Evolutionary conservation across 805 yeast genomes (phyloP), one percentile per base, ranked within the genome.

Genomic region (Pichia californica): DNA sequence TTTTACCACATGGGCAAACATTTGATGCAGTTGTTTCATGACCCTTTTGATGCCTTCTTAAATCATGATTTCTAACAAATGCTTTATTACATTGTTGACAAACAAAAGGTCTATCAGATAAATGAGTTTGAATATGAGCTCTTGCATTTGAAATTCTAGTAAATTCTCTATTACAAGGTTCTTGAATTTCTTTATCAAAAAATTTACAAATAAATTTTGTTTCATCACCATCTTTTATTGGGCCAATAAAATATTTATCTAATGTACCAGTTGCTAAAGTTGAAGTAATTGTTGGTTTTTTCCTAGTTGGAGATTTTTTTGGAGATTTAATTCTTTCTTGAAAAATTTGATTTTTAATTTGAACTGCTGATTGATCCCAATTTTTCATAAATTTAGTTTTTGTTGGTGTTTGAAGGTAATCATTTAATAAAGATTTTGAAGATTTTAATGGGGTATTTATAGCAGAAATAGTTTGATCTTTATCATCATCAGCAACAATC

Each of bases 101-200:
- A 0, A 73, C 68, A 63, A 87, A 91, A 1, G 99, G 99, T 50
- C 97, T 70, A 61, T 94, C 99, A 59, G 91, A 81, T 39, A 93
- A 66, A 69, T 93, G 99, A 0, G 99, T 93, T 61, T 93, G 99
- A 44, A 93, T 89, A 62, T 93, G 99, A 0, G 96, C 87, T 49
- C 98, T 70, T 11, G 88, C 87, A 56, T 93, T 93, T 63, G 94
- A 94, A 37, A 96, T 72, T 57, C 99, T 73, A 7, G 88, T 79
- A 64, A 93, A 91, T 43, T 74, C 67, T 64, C 93, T 88, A 9
- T 85, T 83, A 65, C 99, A 93, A 43, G 72, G 71, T 14, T 83
- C 76, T 25, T 40, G 44, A n/a, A 46, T 31, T 34, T 47, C 45
- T 21, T 40, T 40, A 36, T 46, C 45, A 11, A 45, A 40, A 62